Conservation (phyloP, 805 yeast genomes). For the Martiniozyma abietophila region DNA sequence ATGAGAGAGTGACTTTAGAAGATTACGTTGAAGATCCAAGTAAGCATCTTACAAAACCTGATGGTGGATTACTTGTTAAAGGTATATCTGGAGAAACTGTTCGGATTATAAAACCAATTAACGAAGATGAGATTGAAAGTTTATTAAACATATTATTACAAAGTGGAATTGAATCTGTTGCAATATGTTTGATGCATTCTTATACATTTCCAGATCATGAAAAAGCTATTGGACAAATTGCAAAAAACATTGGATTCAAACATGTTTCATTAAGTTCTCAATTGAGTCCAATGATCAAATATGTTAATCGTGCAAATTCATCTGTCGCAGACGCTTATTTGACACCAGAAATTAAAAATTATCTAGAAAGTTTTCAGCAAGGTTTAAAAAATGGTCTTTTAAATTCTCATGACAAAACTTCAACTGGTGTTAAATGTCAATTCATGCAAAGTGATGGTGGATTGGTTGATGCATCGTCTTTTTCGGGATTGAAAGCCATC, state of each 20-base stretch:
- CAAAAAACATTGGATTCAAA: slow-evolving; percentile 54
- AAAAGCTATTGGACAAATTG: slow-evolving; percentile 45
- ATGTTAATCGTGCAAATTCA: slow-evolving; percentile 67
- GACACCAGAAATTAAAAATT: slow-evolving; percentile 67
- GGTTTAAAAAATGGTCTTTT: slow-evolving; percentile 50
- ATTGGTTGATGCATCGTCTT: slow-evolving; percentile 69
- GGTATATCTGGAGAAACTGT: slow-evolving; percentile 68
- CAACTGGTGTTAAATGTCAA: slow-evolving; percentile 46
- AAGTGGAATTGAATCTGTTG: slow-evolving; percentile 58
- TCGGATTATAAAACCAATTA: slow-evolving; percentile 44
- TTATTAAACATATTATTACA: slow-evolving; percentile 37
- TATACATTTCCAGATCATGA: slow-evolving; percentile 72
- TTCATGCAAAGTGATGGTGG: slow-evolving; percentile 99
- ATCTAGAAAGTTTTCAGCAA: slow-evolving; percentile 48
- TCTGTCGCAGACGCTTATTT: slow-evolving; percentile 76
- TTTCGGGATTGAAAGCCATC: slow-evolving; percentile 83
- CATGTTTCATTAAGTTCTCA: slow-evolving; percentile 62
- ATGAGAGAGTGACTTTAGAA: slow-evolving; percentile 83
- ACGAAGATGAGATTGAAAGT: slow-evolving; percentile 32
- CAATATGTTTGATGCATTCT: slow-evolving; percentile 63
- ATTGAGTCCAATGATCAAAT: slow-evolving; percentile 71
- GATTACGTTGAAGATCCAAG: slow-evolving; percentile 70
- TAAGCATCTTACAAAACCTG: slow-evolving; percentile 10
- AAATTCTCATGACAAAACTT: slow-evolving; percentile 23
- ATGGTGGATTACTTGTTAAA: slow-evolving; percentile 30